phyloP scores from a whole-genome alignment of 2,329 filamentous ascomycete genomes.

The Talaromyces albobiverticillius region DNA sequence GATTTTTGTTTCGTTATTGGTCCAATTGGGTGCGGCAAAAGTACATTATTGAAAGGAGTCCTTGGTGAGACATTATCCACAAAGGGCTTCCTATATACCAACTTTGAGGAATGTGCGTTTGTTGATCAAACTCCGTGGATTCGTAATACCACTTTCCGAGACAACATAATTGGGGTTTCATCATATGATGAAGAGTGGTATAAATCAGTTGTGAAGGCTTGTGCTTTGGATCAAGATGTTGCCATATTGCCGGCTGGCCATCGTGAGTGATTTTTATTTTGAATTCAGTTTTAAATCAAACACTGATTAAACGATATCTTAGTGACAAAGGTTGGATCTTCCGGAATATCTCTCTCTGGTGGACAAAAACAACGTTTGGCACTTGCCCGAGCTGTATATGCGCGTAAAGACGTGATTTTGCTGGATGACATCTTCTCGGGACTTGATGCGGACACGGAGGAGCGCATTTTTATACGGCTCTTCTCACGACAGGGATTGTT shows the following conservation, averaged over 20 bases:
- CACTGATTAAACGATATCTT: background rate
- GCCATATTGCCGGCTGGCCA: constrained; percentile 46
- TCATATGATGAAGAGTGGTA: constrained; percentile 28
- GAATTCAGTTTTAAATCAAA: background rate
- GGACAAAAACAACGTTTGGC: constrained; percentile 81
- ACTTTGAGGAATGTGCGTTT: constrained; percentile 47
- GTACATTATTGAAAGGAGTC: constrained; percentile 56
- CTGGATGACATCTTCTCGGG: constrained; percentile 83
- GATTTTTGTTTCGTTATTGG: constrained; percentile 65
- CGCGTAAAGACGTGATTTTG: constrained; percentile 75
- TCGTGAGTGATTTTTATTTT: constrained; percentile 50
- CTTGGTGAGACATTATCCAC: constrained; percentile 45
- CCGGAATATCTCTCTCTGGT: constrained; percentile 72
- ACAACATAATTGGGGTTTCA: constrained; percentile 35
- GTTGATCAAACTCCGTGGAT: constrained; percentile 43
- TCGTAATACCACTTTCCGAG: constrained; percentile 38
- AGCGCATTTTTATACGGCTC: constrained; percentile 34
- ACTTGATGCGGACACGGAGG: constrained; percentile 60
- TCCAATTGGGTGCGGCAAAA: constrained; percentile 65
- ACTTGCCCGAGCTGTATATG: constrained; percentile 71
- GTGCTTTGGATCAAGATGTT: constrained; percentile 48
- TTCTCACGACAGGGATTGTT: constrained; percentile 13
- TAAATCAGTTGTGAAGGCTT: constrained; percentile 30
- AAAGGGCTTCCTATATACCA: constrained; percentile 48
- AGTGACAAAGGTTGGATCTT: constrained; percentile 63